Evolutionary conservation across 345 rosid genomes (phyloP).

Genomic region (Rubroshorea leprosula): DNA sequence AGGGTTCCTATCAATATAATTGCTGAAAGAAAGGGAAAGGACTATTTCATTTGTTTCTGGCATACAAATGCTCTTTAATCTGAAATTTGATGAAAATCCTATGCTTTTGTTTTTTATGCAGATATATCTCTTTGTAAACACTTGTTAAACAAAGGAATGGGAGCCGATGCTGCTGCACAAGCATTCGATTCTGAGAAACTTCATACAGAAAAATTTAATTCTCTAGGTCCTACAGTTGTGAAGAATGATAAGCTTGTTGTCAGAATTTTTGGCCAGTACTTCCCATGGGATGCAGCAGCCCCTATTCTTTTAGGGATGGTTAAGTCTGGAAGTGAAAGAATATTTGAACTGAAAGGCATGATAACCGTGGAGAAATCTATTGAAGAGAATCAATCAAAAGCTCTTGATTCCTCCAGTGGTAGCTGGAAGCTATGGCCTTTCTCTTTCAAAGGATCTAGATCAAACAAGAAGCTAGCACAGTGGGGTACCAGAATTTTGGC

Average conservation of each 20-base stretch:
- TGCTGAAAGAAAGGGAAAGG: slow-evolving; percentile 5
- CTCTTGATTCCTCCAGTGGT: slow-evolving; percentile 35
- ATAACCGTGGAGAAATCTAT: slow-evolving; percentile 35
- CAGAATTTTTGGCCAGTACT: slow-evolving; percentile 41
- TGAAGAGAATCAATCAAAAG: slow-evolving; percentile 40
- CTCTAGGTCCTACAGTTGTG: slow-evolving; percentile 43
- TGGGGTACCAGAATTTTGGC: slow-evolving; percentile 22
- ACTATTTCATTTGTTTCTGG: slow-evolving; percentile 10
- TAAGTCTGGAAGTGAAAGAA: slow-evolving; percentile 37
- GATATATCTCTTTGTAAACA: slow-evolving; percentile 69
- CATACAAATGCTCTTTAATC: neutral
- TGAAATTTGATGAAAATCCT: neutral
- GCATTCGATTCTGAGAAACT: slow-evolving; percentile 53
- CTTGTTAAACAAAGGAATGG: slow-evolving; percentile 52
- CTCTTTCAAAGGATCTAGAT: slow-evolving; percentile 42
- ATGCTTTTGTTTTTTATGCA: slow-evolving; percentile 33
- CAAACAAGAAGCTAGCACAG: slow-evolving; percentile 25
- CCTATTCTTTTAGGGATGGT: slow-evolving; percentile 47
- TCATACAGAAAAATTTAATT: slow-evolving; percentile 39
- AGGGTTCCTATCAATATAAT: no score
- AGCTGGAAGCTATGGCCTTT: slow-evolving; percentile 95
- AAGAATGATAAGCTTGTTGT: slow-evolving; percentile 53
- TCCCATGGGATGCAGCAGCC: slow-evolving; percentile 63
- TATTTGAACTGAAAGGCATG: slow-evolving; percentile 54
- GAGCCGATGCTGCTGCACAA: slow-evolving; percentile 57